A percentile compares a stretch with the other conserved stretches of the same genome.
phyloP scores from a whole-genome alignment of 1,139 yeast genomes.

The Geotrichum bryndzae region DNA sequence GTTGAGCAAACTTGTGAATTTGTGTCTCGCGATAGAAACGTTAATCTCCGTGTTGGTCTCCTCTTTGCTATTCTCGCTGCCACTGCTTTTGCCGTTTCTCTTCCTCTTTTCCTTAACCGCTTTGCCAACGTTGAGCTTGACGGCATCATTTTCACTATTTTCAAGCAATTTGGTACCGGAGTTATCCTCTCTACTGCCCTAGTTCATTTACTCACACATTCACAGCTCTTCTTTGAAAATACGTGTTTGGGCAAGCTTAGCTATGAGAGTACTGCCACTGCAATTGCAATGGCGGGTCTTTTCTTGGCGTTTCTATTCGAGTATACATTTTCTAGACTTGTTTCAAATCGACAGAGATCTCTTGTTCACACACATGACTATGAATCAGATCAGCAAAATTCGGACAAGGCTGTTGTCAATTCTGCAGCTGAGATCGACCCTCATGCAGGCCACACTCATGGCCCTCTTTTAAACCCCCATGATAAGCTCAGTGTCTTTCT shows the following conservation, averaged over 20 bases:
- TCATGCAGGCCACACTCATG: constrained; percentile 16
- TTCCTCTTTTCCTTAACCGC: constrained; percentile 28
- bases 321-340: constrained; percentile 25
- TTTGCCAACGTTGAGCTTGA: constrained; percentile 29
- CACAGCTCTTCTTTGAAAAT: constrained; percentile 49
- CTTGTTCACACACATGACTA: neutral
- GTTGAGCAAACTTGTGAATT: constrained; percentile 18
- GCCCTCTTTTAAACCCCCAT: constrained; percentile 16
- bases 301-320: constrained; percentile 36
- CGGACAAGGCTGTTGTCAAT: neutral
- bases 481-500: constrained; percentile 45
- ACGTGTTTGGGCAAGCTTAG: constrained; percentile 49
- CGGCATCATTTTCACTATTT: constrained; percentile 23
- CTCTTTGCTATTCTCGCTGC: constrained; percentile 36
- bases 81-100: constrained; percentile 34
- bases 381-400: constrained; percentile 6
- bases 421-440: constrained; percentile 2
- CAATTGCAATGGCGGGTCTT: constrained; percentile 38
- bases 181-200: constrained; percentile 87
- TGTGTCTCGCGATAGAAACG: constrained; percentile 32
- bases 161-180: constrained; percentile 70
- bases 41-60: constrained; percentile 33
- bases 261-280: constrained; percentile 36
- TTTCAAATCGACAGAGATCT: constrained; percentile 20
- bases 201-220: constrained; percentile 77